Evolutionary conservation across 768 basidiomycete species (phyloP).

Genomic region (Hericium rajendrae): DNA sequence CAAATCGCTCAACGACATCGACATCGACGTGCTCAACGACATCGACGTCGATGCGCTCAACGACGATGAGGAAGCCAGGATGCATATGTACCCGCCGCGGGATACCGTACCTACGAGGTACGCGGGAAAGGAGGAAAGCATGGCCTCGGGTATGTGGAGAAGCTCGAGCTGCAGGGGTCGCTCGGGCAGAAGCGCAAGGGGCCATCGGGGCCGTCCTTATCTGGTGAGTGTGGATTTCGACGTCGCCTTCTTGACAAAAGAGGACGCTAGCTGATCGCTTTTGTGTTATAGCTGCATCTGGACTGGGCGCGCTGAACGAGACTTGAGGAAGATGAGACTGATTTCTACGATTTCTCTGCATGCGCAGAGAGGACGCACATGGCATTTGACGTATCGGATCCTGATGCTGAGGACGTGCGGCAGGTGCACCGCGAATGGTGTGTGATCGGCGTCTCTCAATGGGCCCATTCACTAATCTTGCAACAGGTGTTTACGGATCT

Average conservation of each 20-base stretch:
- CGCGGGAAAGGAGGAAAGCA: constrained; percentile 65
- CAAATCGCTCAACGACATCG: constrained; percentile 22
- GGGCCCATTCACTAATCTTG: constrained; percentile 1
- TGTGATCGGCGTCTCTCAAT: background rate
- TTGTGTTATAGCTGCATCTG: constrained; percentile 64
- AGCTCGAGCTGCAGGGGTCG: constrained; percentile 49
- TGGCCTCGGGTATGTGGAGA: constrained; percentile 75
- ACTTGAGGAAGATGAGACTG: constrained; percentile 90
- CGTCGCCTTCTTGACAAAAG: background rate
- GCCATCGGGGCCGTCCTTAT: constrained; percentile 40
- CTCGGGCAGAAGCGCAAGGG: constrained; percentile 30
- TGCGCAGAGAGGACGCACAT: constrained; percentile 34
- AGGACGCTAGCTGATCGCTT: background rate
- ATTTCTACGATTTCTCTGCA: constrained; percentile 56
- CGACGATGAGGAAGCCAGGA: constrained; percentile 76
- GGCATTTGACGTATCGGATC: constrained; percentile 58
- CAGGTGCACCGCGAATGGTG: background rate
- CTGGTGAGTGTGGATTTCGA: constrained; percentile 31
- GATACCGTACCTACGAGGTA: constrained; percentile 61
- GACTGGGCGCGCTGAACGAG: constrained; percentile 83
- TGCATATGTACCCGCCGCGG: constrained; percentile 78
- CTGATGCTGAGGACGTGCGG: constrained; percentile 46
- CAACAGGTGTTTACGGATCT: constrained; percentile 12
- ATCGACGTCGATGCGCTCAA: no score
- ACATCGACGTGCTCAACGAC: no score